Evolutionary conservation across 2,329 filamentous ascomycete species (phyloP).

Genomic region (Penicillium hesseltinei): DNA sequence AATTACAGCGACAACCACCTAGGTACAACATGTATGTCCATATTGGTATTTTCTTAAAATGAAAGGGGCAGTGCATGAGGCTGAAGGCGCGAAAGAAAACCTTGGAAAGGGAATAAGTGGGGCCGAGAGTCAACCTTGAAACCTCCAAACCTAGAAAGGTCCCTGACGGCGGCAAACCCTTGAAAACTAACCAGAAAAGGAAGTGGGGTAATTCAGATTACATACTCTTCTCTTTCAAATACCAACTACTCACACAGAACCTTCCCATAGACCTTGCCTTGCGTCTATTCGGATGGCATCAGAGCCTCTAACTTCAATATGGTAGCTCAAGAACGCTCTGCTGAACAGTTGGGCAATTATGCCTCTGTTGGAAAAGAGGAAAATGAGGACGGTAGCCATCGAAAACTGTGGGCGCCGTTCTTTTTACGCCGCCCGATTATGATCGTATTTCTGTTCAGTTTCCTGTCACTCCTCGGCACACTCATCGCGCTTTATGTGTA

Average conservation of each 20-base stretch:
- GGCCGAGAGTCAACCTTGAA: too few species aligned
- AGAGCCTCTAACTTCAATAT: not conserved
- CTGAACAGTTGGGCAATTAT: not conserved
- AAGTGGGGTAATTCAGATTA: not conserved
- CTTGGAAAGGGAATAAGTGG: too few species aligned
- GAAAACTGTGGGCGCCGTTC: slow-evolving; percentile 3
- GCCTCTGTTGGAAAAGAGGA: not conserved
- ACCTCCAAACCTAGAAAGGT: too few species aligned
- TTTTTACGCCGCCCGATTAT: slow-evolving; percentile 4
- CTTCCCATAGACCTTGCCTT: not conserved
- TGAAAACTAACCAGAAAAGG: not conserved
- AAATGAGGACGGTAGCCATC: not conserved
- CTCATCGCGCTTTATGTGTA: not conserved
- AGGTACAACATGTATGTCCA: too few species aligned
- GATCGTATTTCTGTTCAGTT: not conserved
- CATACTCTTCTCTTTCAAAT: not conserved
- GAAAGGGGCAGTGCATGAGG: not conserved
- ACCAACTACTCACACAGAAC: not conserved
- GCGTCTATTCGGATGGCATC: not conserved
- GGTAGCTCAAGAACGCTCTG: not conserved
- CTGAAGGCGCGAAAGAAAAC: not conserved
- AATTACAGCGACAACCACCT: too few species aligned
- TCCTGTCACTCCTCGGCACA: not conserved
- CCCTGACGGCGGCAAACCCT: too few species aligned
- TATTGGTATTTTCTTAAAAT: not conserved